Conservation (phyloP, 768 basidiomycete genomes). For the Phanerodontia chrysosporium region DNA sequence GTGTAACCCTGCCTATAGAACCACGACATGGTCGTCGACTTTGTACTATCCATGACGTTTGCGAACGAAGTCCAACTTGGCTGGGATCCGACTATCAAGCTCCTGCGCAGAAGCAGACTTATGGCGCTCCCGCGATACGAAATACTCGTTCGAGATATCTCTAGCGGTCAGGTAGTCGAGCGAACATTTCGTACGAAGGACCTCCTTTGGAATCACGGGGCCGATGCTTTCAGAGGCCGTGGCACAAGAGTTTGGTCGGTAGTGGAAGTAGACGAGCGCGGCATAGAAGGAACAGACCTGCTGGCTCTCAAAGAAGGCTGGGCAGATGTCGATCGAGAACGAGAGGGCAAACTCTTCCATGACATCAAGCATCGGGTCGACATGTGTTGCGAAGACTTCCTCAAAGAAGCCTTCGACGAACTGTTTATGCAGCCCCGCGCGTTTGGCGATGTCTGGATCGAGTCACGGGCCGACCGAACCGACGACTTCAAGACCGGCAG, state of each 20-base stretch:
- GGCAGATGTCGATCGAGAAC: not conserved
- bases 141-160: not conserved
- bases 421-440: not conserved
- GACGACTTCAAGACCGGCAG: not conserved
- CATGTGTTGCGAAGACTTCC: not conserved
- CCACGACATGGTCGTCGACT: not conserved
- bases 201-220: not conserved
- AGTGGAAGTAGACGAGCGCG: not conserved
- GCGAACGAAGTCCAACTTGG: not conserved
- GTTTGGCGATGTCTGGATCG: not conserved
- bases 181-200: not conserved
- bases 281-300: not conserved
- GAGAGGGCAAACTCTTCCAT: not conserved
- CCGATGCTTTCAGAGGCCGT: not conserved
- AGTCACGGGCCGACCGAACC: not conserved
- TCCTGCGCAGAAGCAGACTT: not conserved
- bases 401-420: no score
- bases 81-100: constrained; percentile 6
- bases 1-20: not conserved
- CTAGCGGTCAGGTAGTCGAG: not conserved
- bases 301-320: constrained; percentile 1
- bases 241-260: constrained; percentile 9
- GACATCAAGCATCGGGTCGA: not conserved
- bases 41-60: not conserved
- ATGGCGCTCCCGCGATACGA: not conserved